phyloP scores from a whole-genome alignment of 2,329 filamentous ascomycete genomes.

The Plectosphaerella plurivora region DNA sequence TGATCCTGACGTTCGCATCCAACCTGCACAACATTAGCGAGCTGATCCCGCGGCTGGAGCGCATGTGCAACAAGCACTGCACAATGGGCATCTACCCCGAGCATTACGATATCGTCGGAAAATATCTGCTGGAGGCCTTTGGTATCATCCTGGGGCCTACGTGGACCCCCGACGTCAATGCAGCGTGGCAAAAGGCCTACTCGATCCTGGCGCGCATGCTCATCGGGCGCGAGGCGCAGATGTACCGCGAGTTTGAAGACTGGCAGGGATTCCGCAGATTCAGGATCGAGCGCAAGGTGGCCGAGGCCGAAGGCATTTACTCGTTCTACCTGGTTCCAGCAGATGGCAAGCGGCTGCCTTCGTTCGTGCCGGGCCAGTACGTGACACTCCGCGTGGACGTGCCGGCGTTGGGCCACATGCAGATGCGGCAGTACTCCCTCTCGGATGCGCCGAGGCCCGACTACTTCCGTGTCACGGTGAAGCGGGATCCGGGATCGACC shows the following conservation, averaged over 20 bases:
- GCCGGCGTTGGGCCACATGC: conserved; percentile 51
- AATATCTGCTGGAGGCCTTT: conserved; percentile 65
- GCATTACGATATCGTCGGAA: conserved; percentile 67
- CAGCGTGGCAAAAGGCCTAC: conserved; percentile 69
- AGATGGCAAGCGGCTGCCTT: conserved; percentile 55
- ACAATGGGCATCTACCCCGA: conserved; percentile 64
- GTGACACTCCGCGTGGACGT: conserved; percentile 59
- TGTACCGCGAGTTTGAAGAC: conserved; percentile 56
- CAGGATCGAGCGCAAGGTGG: conserved; percentile 58
- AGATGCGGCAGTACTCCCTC: conserved; percentile 70
- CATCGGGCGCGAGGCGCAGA: conserved; percentile 58
- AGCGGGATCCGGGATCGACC: conserved; percentile 51
- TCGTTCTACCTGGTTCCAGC: conserved; percentile 66
- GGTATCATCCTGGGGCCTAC: conserved; percentile 61
- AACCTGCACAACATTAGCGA: conserved; percentile 63
- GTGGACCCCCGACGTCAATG: conserved; percentile 54
- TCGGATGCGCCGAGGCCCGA: conserved; percentile 58
- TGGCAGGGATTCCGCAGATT: conserved; percentile 69
- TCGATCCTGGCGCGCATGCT: conserved; percentile 70
- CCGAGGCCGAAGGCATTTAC: conserved; percentile 63
- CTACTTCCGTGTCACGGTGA: conserved; percentile 68
- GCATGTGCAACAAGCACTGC: conserved; percentile 68
- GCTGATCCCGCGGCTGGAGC: conserved; percentile 48
- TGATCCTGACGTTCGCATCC: conserved; percentile 64
- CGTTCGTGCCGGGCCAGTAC: conserved; percentile 68